These are phyloP conservation scores for Citrus hindsii DNA, from an alignment of 345 rosid genomes.

Conservation along the genomic window DNA sequence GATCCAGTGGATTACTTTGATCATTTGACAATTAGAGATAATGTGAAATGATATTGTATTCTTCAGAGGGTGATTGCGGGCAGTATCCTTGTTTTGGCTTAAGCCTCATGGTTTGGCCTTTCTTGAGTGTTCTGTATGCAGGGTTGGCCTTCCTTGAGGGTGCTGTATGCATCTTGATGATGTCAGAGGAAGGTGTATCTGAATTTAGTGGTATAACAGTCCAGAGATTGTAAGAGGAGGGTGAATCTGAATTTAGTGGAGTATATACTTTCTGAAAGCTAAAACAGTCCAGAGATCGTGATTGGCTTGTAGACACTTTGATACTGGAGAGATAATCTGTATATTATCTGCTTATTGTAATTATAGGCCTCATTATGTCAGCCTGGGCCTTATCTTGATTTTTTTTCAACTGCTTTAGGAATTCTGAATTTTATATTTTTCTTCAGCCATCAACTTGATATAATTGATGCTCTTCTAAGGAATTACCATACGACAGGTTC, in stretches of 20 bases:
- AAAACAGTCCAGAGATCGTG: neutral
- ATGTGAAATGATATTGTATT: neutral
- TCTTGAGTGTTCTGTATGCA: neutral
- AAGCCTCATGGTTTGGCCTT: neutral
- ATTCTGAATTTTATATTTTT: neutral
- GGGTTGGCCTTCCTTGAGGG: neutral
- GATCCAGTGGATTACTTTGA: neutral
- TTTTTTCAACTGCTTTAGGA: neutral
- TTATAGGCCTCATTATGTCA: neutral
- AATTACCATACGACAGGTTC: slow-evolving; percentile 48
- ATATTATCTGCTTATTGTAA: neutral
- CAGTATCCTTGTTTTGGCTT: neutral
- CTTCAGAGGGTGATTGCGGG: neutral
- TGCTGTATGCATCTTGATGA: neutral
- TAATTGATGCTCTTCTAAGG: neutral
- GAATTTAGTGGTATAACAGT: neutral
- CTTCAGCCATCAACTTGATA: neutral
- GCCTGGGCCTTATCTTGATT: slow-evolving; percentile 1
- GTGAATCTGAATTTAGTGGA: neutral
- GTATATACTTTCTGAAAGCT: neutral
- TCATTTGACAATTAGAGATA: neutral
- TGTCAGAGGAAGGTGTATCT: neutral
- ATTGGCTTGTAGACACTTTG: neutral
- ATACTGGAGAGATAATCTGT: neutral
- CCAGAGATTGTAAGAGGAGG: neutral